Evolutionary conservation across 2,329 filamentous ascomycete species (phyloP), one percentile per base, ranked within the genome.

Genomic region (Sporothrix euskadiensis): DNA sequence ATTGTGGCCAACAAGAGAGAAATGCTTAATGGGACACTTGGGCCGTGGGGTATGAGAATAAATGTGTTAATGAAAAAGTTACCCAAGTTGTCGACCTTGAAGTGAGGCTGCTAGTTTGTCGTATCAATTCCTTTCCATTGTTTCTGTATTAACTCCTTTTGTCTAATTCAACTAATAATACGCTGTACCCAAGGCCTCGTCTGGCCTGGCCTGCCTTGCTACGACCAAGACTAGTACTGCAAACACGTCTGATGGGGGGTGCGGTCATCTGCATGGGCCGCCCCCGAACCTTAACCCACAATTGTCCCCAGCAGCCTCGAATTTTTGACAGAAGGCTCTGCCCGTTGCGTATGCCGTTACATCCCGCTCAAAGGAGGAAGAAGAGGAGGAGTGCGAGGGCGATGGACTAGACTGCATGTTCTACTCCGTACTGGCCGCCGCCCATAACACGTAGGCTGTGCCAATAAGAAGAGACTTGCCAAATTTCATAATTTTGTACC

Each of bases 251-350:
- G 14, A 49, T 14, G 65, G 39, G n/a, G 16, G 63, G 22, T 22
- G 44, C 47, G 65, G 44, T 14, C 65, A 26, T n/a, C 47, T 68
- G 44, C 26, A 68, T 68, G 44, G 26, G 56, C 56, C 52, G 54
- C 69, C 35, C 39, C 22, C 32, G 49, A 69, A 52, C 44, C 66
- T 56, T 56, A 41, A 41, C 49, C 66, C 47, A 56, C 65, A 68
- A 39, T 19, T 56, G 26, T 47, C 49, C 59, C 70, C 70, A 68
- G 49, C 71, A 49, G 61, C 71, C 71, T 52, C 61, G 68, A 66
- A 66, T 57, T 59, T 35, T 26, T 54, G 70, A 68, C 70, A 72
- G 52, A 72, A 72, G 71, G 71, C 71, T 72, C 61, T 56, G 59
- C 61, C 59, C 71, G 59, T 57, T 65, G 26, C 35, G 70, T 49